These are phyloP conservation scores for Starmerella apis DNA, from an alignment of 805 yeast species.

Conservation along the genomic window DNA sequence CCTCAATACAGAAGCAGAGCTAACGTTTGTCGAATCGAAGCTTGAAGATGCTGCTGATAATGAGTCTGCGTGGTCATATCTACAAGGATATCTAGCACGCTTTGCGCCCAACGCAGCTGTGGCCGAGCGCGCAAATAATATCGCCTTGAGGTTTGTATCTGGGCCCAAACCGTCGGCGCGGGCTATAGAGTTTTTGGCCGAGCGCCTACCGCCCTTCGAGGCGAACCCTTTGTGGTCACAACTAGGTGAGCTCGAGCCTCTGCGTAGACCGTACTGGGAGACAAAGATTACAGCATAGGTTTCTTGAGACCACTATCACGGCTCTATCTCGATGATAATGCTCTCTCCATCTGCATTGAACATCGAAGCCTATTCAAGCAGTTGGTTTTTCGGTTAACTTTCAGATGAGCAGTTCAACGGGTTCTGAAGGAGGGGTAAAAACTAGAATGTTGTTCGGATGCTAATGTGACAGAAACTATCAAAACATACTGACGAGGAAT, in stretches of 20 bases:
- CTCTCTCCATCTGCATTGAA: no score
- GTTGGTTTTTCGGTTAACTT: no score
- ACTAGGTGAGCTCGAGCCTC: conserved; percentile 13
- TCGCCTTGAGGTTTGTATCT: conserved; percentile 4
- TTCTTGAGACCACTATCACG: no score
- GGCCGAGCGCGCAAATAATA: conserved; percentile 4
- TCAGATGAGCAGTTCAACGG: no score
- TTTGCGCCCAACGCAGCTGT: not conserved
- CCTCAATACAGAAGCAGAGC: conserved; percentile 38
- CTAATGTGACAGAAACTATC: no score
- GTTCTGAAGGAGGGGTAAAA: no score
- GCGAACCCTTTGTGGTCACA: conserved; percentile 1
- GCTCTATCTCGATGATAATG: no score
- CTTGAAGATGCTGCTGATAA: conserved; percentile 66
- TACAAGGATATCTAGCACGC: conserved; percentile 41
- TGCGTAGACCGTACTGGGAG: conserved; percentile 13
- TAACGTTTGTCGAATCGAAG: conserved; percentile 40
- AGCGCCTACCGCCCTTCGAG: conserved; percentile 8
- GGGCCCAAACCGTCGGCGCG: conserved; percentile 7
- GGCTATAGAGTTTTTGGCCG: conserved; percentile 18
- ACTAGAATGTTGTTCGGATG: no score
- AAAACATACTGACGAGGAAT: no score
- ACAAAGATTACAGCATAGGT: not conserved
- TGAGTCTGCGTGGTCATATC: conserved; percentile 76
- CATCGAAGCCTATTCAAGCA: no score